Conservation (phyloP, 139 green algal genomes). For the Choricystis sp. region DNA sequence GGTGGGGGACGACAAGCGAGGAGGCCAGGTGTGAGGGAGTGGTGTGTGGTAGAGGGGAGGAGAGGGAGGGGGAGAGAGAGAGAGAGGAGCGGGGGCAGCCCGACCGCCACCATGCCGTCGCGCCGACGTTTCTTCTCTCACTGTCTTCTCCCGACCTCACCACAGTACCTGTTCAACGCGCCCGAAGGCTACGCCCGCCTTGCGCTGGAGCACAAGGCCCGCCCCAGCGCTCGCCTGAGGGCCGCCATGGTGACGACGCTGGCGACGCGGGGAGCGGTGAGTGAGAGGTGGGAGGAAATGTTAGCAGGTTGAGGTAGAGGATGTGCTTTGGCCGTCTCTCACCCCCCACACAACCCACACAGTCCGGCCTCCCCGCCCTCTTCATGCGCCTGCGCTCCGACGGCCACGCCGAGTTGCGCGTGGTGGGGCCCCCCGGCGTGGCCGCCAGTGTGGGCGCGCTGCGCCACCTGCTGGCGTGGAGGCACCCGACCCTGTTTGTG, state of each 20-base stretch:
- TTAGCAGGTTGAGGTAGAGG: no score
- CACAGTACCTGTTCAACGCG: slow-evolving; percentile 52
- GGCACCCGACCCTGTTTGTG: slow-evolving; percentile 26
- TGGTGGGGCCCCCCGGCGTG: slow-evolving; percentile 36
- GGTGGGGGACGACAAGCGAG: not conserved
- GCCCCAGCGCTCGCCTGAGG: slow-evolving; percentile 27
- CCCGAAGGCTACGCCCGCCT: slow-evolving; percentile 48
- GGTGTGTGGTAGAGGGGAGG: not conserved
- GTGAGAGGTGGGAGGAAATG: no score
- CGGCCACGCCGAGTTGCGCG: slow-evolving; percentile 29
- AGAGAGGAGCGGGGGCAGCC: not conserved
- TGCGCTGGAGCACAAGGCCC: slow-evolving; percentile 42
- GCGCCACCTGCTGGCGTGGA: slow-evolving; percentile 33
- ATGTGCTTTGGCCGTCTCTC: no score
- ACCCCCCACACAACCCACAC: no score
- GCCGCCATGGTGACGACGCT: slow-evolving; percentile 11
- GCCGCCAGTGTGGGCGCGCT: slow-evolving; percentile 15
- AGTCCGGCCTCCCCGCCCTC: slow-evolving; percentile 37
- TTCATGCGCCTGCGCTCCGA: slow-evolving; percentile 51
- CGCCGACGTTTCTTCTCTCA: slow-evolving; percentile 1
- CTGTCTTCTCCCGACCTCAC: not conserved
- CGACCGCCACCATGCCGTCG: slow-evolving; percentile 3
- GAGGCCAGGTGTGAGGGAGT: not conserved
- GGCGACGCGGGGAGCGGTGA: no score
- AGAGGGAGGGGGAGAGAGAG: not conserved